Evolutionary conservation across 140 eudicot genomes (phyloP).

Genomic region (Cichorium intybus): DNA sequence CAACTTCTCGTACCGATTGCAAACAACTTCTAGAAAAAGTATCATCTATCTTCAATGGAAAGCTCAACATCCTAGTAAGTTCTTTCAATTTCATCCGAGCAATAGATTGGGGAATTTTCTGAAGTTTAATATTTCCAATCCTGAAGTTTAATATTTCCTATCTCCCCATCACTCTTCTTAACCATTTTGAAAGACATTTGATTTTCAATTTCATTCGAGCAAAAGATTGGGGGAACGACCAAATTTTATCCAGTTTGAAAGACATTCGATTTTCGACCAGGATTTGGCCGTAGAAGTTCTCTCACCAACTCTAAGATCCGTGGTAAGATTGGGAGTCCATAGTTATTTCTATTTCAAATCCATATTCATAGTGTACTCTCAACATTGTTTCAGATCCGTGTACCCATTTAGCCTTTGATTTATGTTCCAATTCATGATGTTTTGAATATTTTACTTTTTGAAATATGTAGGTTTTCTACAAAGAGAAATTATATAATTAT

Average conservation of each 20-base stretch:
- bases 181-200: too few relatives aligned
- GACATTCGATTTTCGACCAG: constrained; percentile 4
- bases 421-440: not conserved
- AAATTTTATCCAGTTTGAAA: constrained; percentile 4
- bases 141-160: too few relatives aligned
- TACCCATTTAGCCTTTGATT: not conserved
- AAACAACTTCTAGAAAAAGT: too few relatives aligned
- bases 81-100: too few relatives aligned
- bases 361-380: not conserved
- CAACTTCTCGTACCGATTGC: too few relatives aligned
- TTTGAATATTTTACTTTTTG: not conserved
- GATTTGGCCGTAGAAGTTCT: not conserved
- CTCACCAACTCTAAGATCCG: constrained; percentile 30
- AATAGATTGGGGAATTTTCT: too few relatives aligned
- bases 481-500: constrained; percentile 6
- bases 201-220: too few relatives aligned
- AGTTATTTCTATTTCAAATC: not conserved
- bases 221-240: not conserved
- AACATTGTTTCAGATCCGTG: too few relatives aligned
- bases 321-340: constrained; percentile 10
- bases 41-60: too few relatives aligned
- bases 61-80: too few relatives aligned
- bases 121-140: too few relatives aligned
- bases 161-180: too few relatives aligned
- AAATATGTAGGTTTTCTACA: constrained; percentile 21